A percentile compares a stretch with the other conserved stretches of the same genome.
phyloP scores from a whole-genome alignment of 2,329 filamentous ascomycete species.

The Verticillium nonalfalfae region DNA sequence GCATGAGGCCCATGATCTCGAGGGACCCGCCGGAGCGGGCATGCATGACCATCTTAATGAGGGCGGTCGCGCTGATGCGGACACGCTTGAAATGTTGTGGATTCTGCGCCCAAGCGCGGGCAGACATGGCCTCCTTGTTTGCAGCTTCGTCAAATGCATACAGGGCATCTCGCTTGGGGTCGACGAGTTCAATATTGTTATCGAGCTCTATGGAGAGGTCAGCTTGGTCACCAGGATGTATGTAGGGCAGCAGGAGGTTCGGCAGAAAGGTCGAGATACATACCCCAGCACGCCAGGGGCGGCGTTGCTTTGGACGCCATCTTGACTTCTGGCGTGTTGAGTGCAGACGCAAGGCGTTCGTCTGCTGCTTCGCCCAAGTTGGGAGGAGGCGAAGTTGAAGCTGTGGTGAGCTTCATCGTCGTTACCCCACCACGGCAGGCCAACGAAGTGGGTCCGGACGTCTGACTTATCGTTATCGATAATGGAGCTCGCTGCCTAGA shows the following conservation, averaged over 20 bases:
- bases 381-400: background rate
- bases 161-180: slow-evolving; percentile 82
- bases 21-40: slow-evolving; percentile 88
- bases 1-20: slow-evolving; percentile 98
- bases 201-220: slow-evolving; percentile 62
- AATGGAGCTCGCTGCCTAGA: background rate
- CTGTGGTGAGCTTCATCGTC: background rate
- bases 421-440: background rate
- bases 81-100: slow-evolving; percentile 88
- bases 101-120: slow-evolving; percentile 70
- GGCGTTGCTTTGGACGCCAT: background rate
- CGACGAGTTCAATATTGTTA: slow-evolving; percentile 77
- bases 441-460: background rate
- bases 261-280: background rate
- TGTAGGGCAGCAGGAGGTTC: background rate
- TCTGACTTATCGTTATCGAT: background rate
- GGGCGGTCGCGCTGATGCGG: slow-evolving; percentile 85
- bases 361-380: background rate
- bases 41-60: slow-evolving; percentile 99
- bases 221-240: background rate
- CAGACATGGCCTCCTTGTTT: slow-evolving; percentile 59
- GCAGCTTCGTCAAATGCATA: slow-evolving; percentile 71
- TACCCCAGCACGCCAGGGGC: background rate
- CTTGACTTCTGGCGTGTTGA: background rate
- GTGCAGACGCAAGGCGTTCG: background rate